Percentiles rank a stretch among this genome's conserved stretches.
These are phyloP conservation scores for Chlamydomonas incerta DNA, from an alignment of 139 green algal species.

Conservation along the genomic window DNA sequence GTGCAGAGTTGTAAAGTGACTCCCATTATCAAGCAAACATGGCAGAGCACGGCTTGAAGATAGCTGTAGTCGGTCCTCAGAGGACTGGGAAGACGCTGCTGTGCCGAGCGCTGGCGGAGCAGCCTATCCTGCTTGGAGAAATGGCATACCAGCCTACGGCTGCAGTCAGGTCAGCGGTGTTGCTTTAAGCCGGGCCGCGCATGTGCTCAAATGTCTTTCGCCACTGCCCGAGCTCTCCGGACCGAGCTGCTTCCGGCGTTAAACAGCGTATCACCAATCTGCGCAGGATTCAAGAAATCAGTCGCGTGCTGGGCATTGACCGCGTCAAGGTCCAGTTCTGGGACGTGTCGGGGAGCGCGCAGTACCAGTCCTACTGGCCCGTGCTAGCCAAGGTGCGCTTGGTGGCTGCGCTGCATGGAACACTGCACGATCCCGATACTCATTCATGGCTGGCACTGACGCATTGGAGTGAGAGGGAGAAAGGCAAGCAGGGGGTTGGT, in stretches of 20 bases:
- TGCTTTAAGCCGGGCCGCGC: neutral
- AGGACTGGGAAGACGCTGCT: constrained; percentile 65
- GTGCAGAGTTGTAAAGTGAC: too few species aligned
- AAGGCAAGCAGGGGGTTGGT: too few species aligned
- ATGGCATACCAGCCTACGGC: constrained; percentile 60
- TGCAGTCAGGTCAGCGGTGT: constrained; percentile 52
- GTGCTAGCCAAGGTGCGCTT: constrained; percentile 58
- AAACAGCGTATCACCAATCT: neutral
- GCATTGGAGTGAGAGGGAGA: too few species aligned
- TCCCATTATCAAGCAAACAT: constrained; percentile 11
- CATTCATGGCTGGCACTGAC: too few species aligned
- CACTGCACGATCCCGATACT: too few species aligned
- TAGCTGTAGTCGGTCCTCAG: constrained; percentile 63
- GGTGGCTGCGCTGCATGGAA: neutral
- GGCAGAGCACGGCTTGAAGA: constrained; percentile 54
- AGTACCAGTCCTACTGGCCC: constrained; percentile 65
- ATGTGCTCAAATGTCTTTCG: constrained; percentile 1
- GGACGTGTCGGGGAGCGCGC: constrained; percentile 63
- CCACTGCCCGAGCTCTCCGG: neutral
- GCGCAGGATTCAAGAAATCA: constrained; percentile 71
- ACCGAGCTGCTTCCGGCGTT: neutral
- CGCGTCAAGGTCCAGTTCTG: constrained; percentile 69
- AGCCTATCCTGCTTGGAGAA: constrained; percentile 54
- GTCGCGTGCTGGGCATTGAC: constrained; percentile 53
- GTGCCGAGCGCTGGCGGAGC: constrained; percentile 61